Base-by-base conservation (phyloP, 2,329 filamentous ascomycete genomes). In the Periconia sp. region DNA sequence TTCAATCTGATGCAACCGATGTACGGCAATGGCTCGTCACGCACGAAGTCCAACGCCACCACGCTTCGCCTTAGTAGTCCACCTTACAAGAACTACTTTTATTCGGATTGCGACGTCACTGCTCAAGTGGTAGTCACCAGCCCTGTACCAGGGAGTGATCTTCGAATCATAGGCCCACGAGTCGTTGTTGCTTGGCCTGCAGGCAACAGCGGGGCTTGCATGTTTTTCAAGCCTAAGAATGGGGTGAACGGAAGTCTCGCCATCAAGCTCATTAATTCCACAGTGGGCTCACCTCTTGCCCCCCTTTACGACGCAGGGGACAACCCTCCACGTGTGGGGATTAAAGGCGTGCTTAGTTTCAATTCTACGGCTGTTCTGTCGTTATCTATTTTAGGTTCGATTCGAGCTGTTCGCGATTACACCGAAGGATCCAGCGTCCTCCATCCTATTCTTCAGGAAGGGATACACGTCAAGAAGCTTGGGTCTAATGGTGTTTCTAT, bases 51-150 rank as follows among this genome's bases (percentile, higher is more conserved):
- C 6, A 37, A 55, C 13, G 59, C 62, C 3, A 58, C 58, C 8
- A 57, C 72, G 19, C 66, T 81, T 10, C 72, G 78, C 54, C 72
- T 85, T 2, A 80, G 76, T 31, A 83, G 85, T 56, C 77, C 80
- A 1, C 85, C 85, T 0, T 86, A 86, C 55, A 76, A 84, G 41
- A 87, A 87, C 61, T 86, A 84, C 70, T 87, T 88, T 71, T 83
- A 85, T 59, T 86, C 84, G 0, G 85, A 88, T 63, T 87, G 84
- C 66, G 77, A 85, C 57, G 77, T 79, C 1, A 79, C 81, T 35
- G 77, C 79, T 6, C 85, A 88, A 58, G 82, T 84, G 0, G 80
- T 88, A 0, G 73, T 88, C 0, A 87, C 84, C 0, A 85, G 77
- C 53, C 85, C 85, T 1, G 75, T 37, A 37, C 33, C 33, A 37